Conservation (phyloP, 768 basidiomycete species). For the Exsudoporus frostii region DNA sequence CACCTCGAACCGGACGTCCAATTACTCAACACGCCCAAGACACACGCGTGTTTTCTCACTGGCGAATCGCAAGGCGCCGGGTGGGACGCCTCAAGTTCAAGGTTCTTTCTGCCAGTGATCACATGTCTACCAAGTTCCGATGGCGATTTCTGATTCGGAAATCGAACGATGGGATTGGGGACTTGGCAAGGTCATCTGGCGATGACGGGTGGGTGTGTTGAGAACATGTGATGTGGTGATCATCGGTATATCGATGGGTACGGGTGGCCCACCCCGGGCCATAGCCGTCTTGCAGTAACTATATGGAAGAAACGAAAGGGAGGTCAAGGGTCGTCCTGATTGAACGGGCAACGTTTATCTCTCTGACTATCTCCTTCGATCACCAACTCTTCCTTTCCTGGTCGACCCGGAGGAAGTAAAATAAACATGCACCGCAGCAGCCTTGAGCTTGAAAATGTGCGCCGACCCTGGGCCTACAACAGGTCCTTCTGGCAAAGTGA, state of each 20-base stretch:
- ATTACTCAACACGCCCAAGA: not conserved
- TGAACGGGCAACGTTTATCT: constrained; percentile 2
- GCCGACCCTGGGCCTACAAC: not conserved
- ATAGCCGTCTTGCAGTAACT: not conserved
- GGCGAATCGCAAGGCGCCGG: not conserved
- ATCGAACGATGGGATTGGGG: constrained; percentile 2
- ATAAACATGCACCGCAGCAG: not conserved
- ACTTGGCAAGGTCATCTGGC: not conserved
- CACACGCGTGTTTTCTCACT: not conserved
- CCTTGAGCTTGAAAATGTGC: not conserved
- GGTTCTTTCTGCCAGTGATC: not conserved
- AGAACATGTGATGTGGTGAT: not conserved
- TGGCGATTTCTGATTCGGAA: not conserved
- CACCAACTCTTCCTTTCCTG: not conserved
- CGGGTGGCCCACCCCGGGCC: not conserved
- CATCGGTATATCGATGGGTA: not conserved
- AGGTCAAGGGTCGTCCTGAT: not conserved
- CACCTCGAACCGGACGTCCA: not conserved
- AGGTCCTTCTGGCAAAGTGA: not conserved
- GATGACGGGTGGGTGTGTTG: not conserved
- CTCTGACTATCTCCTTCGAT: constrained; percentile 1
- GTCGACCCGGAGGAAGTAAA: not conserved
- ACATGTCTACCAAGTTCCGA: not conserved
- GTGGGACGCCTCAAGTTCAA: not conserved
- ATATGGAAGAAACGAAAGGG: not conserved